Conservation (phyloP, 495 filamentous ascomycete species). For the Podospora conica region DNA sequence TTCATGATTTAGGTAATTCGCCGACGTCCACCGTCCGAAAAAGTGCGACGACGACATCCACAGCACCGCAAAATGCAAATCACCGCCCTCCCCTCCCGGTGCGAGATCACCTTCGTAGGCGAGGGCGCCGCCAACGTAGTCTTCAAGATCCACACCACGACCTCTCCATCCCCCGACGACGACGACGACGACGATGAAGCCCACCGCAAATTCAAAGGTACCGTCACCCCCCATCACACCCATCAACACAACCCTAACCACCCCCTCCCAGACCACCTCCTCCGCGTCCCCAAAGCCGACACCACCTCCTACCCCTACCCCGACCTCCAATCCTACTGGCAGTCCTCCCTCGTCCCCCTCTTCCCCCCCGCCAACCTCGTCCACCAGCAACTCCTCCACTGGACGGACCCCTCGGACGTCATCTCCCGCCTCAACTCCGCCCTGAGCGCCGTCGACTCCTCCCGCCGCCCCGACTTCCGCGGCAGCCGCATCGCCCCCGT, state of each 20-base stretch:
- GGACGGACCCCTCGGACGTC: constrained; percentile 16
- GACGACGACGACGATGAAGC: not conserved
- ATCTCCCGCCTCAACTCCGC: constrained; percentile 44
- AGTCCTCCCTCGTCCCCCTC: constrained; percentile 50
- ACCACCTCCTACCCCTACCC: constrained; percentile 48
- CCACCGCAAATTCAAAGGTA: constrained; percentile 3
- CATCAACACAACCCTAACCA: not conserved
- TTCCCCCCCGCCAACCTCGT: constrained; percentile 55
- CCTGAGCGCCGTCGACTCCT: constrained; percentile 36
- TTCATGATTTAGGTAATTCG: not conserved
- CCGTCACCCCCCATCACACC: not conserved
- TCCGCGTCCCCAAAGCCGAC: constrained; percentile 61
- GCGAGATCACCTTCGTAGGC: constrained; percentile 29
- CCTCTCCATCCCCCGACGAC: not conserved
- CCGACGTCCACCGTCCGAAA: not conserved
- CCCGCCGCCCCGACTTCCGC: constrained; percentile 41
- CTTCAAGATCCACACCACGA: constrained; percentile 42
- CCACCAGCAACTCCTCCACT: constrained; percentile 50
- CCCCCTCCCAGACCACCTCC: constrained; percentile 40
- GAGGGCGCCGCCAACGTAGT: constrained; percentile 72
- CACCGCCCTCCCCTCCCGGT: constrained; percentile 8
- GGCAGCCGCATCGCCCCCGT: constrained; percentile 55
- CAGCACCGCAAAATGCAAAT: not conserved
- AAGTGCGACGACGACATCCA: not conserved
- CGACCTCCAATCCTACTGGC: constrained; percentile 53